A percentile compares a stretch with the other conserved stretches of the same genome.
These are phyloP conservation scores for Malus domestica DNA, from an alignment of 306 rosid genomes.

Conservation along the genomic window DNA sequence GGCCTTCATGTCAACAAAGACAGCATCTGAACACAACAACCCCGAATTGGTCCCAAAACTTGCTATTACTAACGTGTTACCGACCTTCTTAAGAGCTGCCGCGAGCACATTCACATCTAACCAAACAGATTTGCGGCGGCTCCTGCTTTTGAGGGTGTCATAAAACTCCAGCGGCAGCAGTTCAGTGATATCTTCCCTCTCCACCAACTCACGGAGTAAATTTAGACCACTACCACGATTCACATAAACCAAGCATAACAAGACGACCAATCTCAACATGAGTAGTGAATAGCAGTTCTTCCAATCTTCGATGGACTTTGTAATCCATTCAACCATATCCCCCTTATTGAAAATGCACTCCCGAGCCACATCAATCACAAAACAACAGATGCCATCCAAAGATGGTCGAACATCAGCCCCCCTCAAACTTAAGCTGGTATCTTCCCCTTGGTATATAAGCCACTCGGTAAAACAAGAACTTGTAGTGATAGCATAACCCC, in stretches of 20 bases:
- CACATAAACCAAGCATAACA: slow-evolving; percentile 35
- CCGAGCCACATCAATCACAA: slow-evolving; percentile 5
- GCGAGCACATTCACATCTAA: slow-evolving; percentile 26
- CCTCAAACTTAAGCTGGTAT: neutral
- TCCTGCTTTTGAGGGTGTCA: slow-evolving; percentile 16
- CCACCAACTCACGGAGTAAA: slow-evolving; percentile 17
- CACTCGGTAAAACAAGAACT: slow-evolving; percentile 56
- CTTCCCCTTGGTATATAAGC: slow-evolving; percentile 37
- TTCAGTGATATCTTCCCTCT: neutral
- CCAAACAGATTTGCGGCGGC: neutral
- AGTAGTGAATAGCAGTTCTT: slow-evolving; percentile 23
- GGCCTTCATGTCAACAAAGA: slow-evolving; percentile 28
- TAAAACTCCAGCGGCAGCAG: slow-evolving; percentile 29
- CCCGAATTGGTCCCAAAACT: slow-evolving; percentile 9
- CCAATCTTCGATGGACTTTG: neutral
- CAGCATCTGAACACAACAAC: slow-evolving; percentile 24
- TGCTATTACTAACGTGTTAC: slow-evolving; percentile 45
- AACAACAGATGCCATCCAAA: neutral
- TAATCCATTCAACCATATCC: slow-evolving; percentile 34
- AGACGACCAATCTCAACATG: slow-evolving; percentile 35
- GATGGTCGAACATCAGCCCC: neutral
- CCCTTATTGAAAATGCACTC: slow-evolving; percentile 10
- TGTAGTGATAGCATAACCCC: slow-evolving; percentile 37
- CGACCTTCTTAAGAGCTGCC: slow-evolving; percentile 33
- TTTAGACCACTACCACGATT: slow-evolving; percentile 17